These are phyloP conservation scores for Penicillium riverlandense DNA, from an alignment of 495 filamentous ascomycete genomes.

Conservation along the genomic window DNA sequence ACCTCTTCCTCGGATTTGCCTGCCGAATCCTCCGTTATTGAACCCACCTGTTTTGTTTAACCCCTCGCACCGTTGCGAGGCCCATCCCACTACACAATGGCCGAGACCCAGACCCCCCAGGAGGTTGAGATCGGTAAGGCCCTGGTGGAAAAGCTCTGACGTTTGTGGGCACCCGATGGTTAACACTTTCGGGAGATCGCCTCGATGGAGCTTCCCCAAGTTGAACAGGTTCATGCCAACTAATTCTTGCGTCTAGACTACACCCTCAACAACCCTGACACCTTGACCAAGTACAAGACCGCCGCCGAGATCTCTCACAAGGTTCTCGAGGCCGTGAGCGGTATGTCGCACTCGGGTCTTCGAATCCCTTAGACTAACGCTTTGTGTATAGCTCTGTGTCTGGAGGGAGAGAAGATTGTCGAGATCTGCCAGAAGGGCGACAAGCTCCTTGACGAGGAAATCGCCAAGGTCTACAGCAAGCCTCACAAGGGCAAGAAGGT, in stretches of 20 bases:
- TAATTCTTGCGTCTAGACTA: constrained; percentile 59
- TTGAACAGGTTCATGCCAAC: constrained; percentile 1
- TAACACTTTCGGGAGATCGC: constrained; percentile 6
- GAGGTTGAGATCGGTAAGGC: no score
- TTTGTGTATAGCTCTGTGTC: constrained; percentile 53
- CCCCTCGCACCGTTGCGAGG: constrained; percentile 19
- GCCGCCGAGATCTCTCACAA: constrained; percentile 91
- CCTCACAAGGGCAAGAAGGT: constrained; percentile 99
- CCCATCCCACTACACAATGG: constrained; percentile 31
- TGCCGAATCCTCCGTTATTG: constrained; percentile 8
- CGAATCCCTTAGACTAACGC: constrained; percentile 12
- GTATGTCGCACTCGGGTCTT: constrained; percentile 25
- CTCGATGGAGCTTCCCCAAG: constrained; percentile 1
- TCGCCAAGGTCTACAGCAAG: constrained; percentile 95
- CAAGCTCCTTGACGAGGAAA: constrained; percentile 87
- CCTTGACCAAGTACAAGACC: constrained; percentile 97
- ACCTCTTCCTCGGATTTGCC: constrained; percentile 18
- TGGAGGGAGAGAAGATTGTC: constrained; percentile 84
- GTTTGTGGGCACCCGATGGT: constrained; percentile 28
- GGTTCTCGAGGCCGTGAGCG: constrained; percentile 77
- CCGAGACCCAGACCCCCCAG: constrained; percentile 27
- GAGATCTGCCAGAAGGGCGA: constrained; percentile 92
- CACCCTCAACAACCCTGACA: constrained; percentile 91
- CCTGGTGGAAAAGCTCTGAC: constrained; percentile 25
- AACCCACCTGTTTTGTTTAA: constrained; percentile 9